phyloP scores from a whole-genome alignment of 2,329 filamentous ascomycete species.

The Fusarium musae region DNA sequence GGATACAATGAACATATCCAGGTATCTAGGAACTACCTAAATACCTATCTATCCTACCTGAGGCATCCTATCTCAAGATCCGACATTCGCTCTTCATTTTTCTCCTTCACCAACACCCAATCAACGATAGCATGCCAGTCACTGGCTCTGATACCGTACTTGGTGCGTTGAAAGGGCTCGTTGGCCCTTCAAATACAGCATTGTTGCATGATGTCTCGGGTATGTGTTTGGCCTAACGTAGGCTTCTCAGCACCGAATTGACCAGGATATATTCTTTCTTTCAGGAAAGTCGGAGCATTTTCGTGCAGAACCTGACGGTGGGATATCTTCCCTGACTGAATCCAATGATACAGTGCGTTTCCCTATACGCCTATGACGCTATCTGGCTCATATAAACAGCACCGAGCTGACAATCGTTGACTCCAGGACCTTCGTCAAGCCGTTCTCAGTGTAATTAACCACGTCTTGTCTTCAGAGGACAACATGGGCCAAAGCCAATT shows the following conservation, averaged over 20 bases:
- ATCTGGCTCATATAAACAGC: background rate
- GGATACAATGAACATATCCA: background rate
- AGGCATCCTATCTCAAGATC: background rate
- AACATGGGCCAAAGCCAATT: background rate
- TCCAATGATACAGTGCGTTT: background rate
- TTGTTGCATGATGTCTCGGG: slow-evolving; percentile 21
- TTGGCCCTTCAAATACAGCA: slow-evolving; percentile 21
- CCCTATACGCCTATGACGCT: too few species aligned
- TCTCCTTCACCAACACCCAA: background rate
- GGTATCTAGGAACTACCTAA: background rate
- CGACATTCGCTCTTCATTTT: background rate
- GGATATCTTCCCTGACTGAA: background rate
- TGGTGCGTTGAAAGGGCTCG: slow-evolving; percentile 12
- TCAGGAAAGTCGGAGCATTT: background rate
- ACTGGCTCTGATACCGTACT: background rate
- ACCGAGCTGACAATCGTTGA: slow-evolving; percentile 4
- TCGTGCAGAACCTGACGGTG: background rate
- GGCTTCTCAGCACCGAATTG: background rate
- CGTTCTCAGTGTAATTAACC: background rate
- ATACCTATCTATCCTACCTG: background rate
- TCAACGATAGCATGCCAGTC: background rate
- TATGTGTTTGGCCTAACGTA: background rate
- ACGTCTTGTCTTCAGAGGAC: background rate
- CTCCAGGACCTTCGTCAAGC: slow-evolving; percentile 13
- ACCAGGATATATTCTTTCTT: background rate